Conservation (phyloP, 768 basidiomycete species). For the Lactifluus hygrophoroides region DNA sequence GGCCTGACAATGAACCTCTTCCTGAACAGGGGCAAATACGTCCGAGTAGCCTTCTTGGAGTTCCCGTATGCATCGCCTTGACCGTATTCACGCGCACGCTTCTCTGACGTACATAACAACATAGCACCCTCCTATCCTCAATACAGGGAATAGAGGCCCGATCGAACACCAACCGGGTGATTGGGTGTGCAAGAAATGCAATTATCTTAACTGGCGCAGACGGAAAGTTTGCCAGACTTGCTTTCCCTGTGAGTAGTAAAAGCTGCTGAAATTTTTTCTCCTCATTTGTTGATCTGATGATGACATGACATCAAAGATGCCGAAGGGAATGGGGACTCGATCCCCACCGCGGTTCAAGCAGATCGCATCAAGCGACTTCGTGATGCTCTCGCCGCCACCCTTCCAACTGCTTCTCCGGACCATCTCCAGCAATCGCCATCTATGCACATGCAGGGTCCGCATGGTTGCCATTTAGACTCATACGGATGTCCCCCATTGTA, state of each 20-base stretch:
- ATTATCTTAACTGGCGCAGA: slow-evolving; percentile 81
- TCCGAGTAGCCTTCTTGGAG: slow-evolving; percentile 44
- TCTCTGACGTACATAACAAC: slow-evolving; percentile 9
- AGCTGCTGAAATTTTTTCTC: no score
- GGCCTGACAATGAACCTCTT: slow-evolving; percentile 84
- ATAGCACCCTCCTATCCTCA: slow-evolving; percentile 79
- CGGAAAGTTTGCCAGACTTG: slow-evolving; percentile 88
- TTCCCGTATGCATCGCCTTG: slow-evolving; percentile 38
- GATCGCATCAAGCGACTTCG: slow-evolving; percentile 77
- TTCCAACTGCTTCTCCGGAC: not conserved
- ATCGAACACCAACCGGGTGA: slow-evolving; percentile 63
- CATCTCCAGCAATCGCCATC: not conserved
- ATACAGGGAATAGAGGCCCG: slow-evolving; percentile 82
- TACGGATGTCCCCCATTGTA: not conserved
- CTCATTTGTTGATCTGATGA: slow-evolving; percentile 2
- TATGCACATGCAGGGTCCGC: not conserved
- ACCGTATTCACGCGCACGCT: not conserved
- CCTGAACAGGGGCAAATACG: slow-evolving; percentile 72
- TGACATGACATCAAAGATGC: slow-evolving; percentile 42
- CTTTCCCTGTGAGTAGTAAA: slow-evolving; percentile 64
- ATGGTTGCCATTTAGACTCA: not conserved
- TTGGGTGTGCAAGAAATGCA: slow-evolving; percentile 72
- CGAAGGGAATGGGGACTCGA: slow-evolving; percentile 82
- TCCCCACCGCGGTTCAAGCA: slow-evolving; percentile 76
- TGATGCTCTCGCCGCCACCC: slow-evolving; percentile 40